Base-by-base conservation (phyloP, 192 early-diverging fungal genomes). In the Coemansia sp. region DNA sequence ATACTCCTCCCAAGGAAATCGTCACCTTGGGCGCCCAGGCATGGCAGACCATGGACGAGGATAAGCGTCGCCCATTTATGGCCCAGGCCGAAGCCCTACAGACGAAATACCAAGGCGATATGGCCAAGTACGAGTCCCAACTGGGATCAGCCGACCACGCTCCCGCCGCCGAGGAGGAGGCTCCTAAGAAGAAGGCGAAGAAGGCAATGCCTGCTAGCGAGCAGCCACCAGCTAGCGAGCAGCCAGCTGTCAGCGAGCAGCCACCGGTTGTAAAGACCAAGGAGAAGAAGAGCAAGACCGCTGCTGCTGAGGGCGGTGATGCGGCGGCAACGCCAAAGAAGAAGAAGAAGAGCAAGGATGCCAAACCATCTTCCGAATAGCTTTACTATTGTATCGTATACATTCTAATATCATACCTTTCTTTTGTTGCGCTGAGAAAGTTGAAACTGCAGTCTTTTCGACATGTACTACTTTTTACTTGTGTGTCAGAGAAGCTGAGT, bases 271-370 rank as follows among this genome's bases (percentile, higher is more conserved):
- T 13, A 16, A 55, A 55, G 52, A 16, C 52, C 52, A 55, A 55
- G 52, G 52, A 55, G 21, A 55, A 55, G 52, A 55, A 16, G 14
- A 26, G 26, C 13, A 55, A 55, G 52, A 28, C 6, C 14, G 21
- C 21, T 21, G 26, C 26, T 33, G 16, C 52, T 12, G 52, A 55
- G 28, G 28, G 28, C 16, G 13, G 26, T 13, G 52, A 55, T 55
- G 26, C 52, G 6, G 52, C 25, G 6, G 52, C 5, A 2, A 26
- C 52, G 3, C 52, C 52, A 31, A 55, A 55, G 52, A 55, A 55
- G 52, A 55, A 55, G 21, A 55, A 55, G 14, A 55, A 55, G 52
- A 55, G 52, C 52, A 55, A 33, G 52, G 52, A 55, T 28, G 28
- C 52, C 23, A 55, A 55, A 16, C 3, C 26, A 6, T 28, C 52